Conservation (phyloP, 225 moss, liverwort and hornwort species). For the Polytrichum formosum region DNA sequence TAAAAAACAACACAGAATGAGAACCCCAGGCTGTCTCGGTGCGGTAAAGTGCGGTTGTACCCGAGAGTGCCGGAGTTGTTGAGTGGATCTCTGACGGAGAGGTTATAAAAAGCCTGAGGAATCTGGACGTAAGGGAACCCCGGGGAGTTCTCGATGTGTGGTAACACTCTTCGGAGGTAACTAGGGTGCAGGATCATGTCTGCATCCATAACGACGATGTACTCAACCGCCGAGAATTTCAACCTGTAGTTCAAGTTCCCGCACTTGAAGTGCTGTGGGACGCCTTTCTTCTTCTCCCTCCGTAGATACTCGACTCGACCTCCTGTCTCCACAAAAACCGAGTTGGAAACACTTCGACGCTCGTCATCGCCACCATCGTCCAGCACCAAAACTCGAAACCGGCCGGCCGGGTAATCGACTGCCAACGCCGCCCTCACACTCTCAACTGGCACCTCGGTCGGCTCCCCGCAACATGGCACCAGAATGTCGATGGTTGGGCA, state of each 20-base stretch:
- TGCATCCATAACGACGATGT: conserved; percentile 59
- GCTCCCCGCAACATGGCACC: conserved; percentile 50
- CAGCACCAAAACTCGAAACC: conserved; percentile 47
- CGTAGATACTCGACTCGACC: conserved; percentile 40
- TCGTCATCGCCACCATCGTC: conserved; percentile 58
- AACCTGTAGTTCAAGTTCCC: conserved; percentile 55
- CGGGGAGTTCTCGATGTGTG: conserved; percentile 45
- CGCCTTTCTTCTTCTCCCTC: conserved; percentile 32
- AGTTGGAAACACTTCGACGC: conserved; percentile 28
- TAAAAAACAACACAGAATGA: no score
- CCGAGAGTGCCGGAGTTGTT: conserved; percentile 28
- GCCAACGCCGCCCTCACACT: conserved; percentile 44
- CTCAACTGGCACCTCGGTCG: conserved; percentile 45
- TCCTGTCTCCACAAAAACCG: conserved; percentile 31
- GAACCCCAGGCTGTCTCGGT: no score
- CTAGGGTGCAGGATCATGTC: conserved; percentile 52
- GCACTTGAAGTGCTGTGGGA: conserved; percentile 62
- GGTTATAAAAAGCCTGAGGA: conserved; percentile 49
- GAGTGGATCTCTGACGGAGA: conserved; percentile 45
- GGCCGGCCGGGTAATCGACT: conserved; percentile 43
- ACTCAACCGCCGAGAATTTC: conserved; percentile 38
- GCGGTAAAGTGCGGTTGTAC: conserved; percentile 25
- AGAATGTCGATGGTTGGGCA: conserved; percentile 45
- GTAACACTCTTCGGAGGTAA: conserved; percentile 28
- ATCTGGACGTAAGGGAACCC: conserved; percentile 46